A percentile compares a stretch with the other conserved stretches of the same genome.
These are phyloP conservation scores for Aspergillus biplanus DNA, from an alignment of 495 filamentous ascomycete species.

Conservation along the genomic window DNA sequence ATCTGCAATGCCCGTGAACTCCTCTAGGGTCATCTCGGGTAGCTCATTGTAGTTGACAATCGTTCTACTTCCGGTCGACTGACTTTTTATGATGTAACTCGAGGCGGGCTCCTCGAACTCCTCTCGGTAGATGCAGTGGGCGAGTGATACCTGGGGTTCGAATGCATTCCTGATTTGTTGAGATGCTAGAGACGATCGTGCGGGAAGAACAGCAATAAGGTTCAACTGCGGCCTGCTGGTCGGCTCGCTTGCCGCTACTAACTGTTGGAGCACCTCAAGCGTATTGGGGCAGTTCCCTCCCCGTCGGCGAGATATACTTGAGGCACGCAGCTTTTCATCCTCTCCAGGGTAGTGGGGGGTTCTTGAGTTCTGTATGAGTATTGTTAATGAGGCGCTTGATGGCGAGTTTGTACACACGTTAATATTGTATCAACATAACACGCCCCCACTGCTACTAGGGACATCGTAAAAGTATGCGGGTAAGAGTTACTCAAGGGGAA, in stretches of 20 bases:
- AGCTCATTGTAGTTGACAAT: slow-evolving; percentile 72
- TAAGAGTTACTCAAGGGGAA: too few species aligned
- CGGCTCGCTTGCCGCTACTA: slow-evolving; percentile 36
- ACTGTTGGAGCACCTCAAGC: slow-evolving; percentile 68
- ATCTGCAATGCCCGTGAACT: slow-evolving; percentile 50
- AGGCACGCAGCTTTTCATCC: slow-evolving; percentile 73
- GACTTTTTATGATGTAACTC: slow-evolving; percentile 71
- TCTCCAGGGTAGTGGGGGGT: slow-evolving; percentile 67
- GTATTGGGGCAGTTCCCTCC: slow-evolving; percentile 76
- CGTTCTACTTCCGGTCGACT: slow-evolving; percentile 61
- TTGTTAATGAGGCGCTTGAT: slow-evolving; percentile 1
- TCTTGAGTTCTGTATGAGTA: slow-evolving; percentile 39
- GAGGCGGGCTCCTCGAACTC: slow-evolving; percentile 61
- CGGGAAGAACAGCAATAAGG: slow-evolving; percentile 50
- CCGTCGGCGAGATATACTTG: slow-evolving; percentile 58
- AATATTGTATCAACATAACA: slow-evolving; percentile 72
- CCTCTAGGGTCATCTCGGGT: slow-evolving; percentile 63
- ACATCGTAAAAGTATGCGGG: slow-evolving; percentile 15
- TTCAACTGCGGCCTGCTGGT: slow-evolving; percentile 29
- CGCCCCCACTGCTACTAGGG: slow-evolving; percentile 63
- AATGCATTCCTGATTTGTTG: slow-evolving; percentile 46
- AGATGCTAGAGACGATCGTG: slow-evolving; percentile 39
- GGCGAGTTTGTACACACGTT: slow-evolving; percentile 51
- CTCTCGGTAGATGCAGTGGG: slow-evolving; percentile 62
- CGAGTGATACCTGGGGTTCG: slow-evolving; percentile 48